Percentiles rank a stretch among this genome's conserved stretches.
Conservation (phyloP, 805 yeast genomes). For the Metschnikowia peoriensis region DNA sequence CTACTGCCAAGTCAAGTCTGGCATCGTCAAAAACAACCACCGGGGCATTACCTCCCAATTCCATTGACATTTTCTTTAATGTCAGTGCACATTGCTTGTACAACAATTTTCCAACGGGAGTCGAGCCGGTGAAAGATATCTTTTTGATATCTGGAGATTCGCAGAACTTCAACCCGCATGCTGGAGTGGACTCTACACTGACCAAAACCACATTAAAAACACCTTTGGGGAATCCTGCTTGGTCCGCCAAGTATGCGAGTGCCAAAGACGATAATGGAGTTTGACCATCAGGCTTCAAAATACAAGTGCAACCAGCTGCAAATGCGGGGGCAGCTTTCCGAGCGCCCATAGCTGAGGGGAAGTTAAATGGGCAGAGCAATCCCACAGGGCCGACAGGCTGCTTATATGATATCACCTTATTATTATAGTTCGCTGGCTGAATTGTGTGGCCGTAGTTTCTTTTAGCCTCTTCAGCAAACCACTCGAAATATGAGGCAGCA, state of each 20-base stretch:
- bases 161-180: slow-evolving; percentile 50
- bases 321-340: slow-evolving; percentile 64
- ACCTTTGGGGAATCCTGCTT: slow-evolving; percentile 64
- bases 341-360: slow-evolving; percentile 67
- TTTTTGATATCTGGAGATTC: slow-evolving; percentile 57
- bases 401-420: slow-evolving; percentile 51
- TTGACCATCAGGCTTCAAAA: slow-evolving; percentile 59
- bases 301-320: slow-evolving; percentile 64
- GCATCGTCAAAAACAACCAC: slow-evolving; percentile 75
- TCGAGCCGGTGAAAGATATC: slow-evolving; percentile 77
- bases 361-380: slow-evolving; percentile 64
- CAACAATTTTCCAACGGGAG: slow-evolving; percentile 66
- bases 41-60: slow-evolving; percentile 82
- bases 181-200: slow-evolving; percentile 50
- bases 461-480: slow-evolving; percentile 55
- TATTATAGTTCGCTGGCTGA: slow-evolving; percentile 50
- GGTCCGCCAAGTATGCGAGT: slow-evolving; percentile 50
- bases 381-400: slow-evolving; percentile 68
- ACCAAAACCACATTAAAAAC: slow-evolving; percentile 49
- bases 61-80: slow-evolving; percentile 68
- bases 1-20: slow-evolving; percentile 61
- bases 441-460: slow-evolving; percentile 55
- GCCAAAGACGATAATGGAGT: slow-evolving; percentile 63
- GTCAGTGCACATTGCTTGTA: slow-evolving; percentile 61
- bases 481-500: slow-evolving; percentile 50